Evolutionary conservation across 495 filamentous ascomycete species (phyloP).

Genomic region (Penicillium chermesinum): DNA sequence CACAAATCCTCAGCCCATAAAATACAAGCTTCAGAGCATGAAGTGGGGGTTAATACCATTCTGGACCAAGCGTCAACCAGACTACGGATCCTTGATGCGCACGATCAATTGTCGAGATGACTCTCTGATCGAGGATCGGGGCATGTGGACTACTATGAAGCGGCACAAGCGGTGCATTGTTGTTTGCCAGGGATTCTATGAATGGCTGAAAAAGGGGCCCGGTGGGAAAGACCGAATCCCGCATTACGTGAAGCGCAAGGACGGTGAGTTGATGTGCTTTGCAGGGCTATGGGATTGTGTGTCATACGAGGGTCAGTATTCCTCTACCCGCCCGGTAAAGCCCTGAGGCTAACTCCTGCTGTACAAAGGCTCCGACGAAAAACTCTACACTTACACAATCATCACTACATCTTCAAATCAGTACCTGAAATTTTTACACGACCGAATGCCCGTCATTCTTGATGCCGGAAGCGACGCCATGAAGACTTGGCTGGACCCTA

Average conservation of each 20-base stretch:
- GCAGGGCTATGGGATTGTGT: slow-evolving; percentile 92
- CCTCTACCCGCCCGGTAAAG: background rate
- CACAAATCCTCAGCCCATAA: slow-evolving; percentile 55
- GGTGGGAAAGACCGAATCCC: slow-evolving; percentile 74
- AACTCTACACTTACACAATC: slow-evolving; percentile 80
- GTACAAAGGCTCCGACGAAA: slow-evolving; percentile 49
- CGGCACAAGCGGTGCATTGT: slow-evolving; percentile 81
- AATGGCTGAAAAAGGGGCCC: slow-evolving; percentile 80
- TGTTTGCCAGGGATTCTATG: slow-evolving; percentile 87
- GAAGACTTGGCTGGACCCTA: slow-evolving; percentile 74
- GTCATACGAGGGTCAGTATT: slow-evolving; percentile 60
- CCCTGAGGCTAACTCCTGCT: slow-evolving; percentile 2
- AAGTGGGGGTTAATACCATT: slow-evolving; percentile 91
- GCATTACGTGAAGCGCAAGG: slow-evolving; percentile 73
- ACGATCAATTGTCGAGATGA: slow-evolving; percentile 97
- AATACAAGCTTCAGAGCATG: slow-evolving; percentile 84
- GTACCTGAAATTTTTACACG: slow-evolving; percentile 78
- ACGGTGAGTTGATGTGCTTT: slow-evolving; percentile 80
- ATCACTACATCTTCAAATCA: slow-evolving; percentile 83
- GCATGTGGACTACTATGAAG: slow-evolving; percentile 93
- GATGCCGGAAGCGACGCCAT: slow-evolving; percentile 70
- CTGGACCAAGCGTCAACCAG: slow-evolving; percentile 80
- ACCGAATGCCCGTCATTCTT: slow-evolving; percentile 92
- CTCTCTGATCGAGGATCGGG: slow-evolving; percentile 65
- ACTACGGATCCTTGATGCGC: slow-evolving; percentile 69